Percentiles rank a stretch among this genome's conserved stretches.
These are phyloP conservation scores for Botrytis paeoniae DNA, from an alignment of 2,329 filamentous ascomycete genomes.

Conservation along the genomic window DNA sequence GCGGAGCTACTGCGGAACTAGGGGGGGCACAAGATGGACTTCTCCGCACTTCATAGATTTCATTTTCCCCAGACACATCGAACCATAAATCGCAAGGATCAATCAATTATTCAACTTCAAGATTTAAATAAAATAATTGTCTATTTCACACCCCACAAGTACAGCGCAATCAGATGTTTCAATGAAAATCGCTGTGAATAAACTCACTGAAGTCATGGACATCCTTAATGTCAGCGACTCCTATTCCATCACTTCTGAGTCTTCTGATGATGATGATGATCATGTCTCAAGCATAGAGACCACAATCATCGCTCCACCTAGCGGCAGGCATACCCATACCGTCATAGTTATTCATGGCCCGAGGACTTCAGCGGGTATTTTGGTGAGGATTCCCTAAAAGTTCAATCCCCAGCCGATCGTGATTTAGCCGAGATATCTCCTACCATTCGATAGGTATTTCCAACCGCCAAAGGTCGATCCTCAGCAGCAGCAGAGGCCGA, in stretches of 20 bases:
- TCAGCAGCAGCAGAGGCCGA: slow-evolving; percentile 17
- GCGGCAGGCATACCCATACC: slow-evolving; percentile 38
- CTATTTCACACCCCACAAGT: neutral
- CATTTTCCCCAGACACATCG: neutral
- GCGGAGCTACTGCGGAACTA: neutral
- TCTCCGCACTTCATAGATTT: too few species aligned
- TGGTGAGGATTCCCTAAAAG: slow-evolving; percentile 43
- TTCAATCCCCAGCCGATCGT: slow-evolving; percentile 33
- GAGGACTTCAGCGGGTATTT: slow-evolving; percentile 37
- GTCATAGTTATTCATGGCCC: slow-evolving; percentile 47
- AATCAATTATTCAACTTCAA: rapidly evolving
- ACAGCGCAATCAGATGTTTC: too few species aligned
- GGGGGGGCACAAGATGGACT: rapidly evolving
- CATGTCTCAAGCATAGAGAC: neutral
- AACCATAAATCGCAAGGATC: neutral
- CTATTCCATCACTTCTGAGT: neutral
- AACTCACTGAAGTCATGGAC: neutral
- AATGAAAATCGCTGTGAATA: neutral
- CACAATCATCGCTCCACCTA: neutral
- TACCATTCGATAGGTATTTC: slow-evolving; percentile 27
- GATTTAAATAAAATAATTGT: neutral
- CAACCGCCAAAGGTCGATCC: slow-evolving; percentile 30
- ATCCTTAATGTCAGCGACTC: neutral
- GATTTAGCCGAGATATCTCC: slow-evolving; percentile 28
- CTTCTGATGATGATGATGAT: neutral